Percentiles rank a stretch among this genome's conserved stretches.
phyloP scores from a whole-genome alignment of 164 flowering plant genomes.

The Dillenia suffruticosa region DNA sequence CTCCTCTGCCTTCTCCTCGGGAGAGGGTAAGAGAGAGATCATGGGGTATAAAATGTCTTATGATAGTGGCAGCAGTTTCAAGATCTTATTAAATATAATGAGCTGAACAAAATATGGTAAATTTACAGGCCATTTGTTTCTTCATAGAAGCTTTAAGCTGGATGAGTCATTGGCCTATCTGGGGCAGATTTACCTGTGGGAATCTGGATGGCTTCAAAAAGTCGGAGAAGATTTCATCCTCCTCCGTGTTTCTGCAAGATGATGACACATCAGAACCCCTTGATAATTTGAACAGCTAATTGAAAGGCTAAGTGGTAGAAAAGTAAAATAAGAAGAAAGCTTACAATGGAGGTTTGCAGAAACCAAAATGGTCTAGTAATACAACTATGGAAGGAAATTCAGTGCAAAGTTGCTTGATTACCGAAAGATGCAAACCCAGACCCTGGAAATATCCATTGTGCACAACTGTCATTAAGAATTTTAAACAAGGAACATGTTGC shows the following conservation, averaged over 20 bases:
- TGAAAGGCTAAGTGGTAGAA: conserved; percentile 1
- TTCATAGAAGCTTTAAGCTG: background rate
- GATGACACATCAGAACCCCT: conserved; percentile 1
- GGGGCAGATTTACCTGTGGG: conserved; percentile 56
- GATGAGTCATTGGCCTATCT: background rate
- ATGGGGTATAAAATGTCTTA: background rate
- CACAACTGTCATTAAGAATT: no score
- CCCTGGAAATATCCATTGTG: conserved; percentile 48
- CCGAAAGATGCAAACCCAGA: conserved; percentile 67
- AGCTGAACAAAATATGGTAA: no score
- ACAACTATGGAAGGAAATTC: conserved; percentile 81
- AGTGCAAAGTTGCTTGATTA: conserved; percentile 73
- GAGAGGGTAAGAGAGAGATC: no score
- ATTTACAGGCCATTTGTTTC: background rate
- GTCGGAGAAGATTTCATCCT: conserved; percentile 39
- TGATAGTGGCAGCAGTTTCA: background rate
- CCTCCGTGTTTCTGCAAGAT: conserved; percentile 59
- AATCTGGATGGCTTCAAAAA: conserved; percentile 70
- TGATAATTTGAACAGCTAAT: background rate
- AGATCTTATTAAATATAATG: background rate
- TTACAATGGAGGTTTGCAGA: conserved; percentile 88
- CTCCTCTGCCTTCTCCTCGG: no score
- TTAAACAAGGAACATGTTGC: no score
- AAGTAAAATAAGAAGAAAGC: conserved; percentile 8
- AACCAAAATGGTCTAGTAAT: conserved; percentile 80